Percentiles rank a stretch among this genome's conserved stretches.
phyloP scores from a whole-genome alignment of 805 yeast species.

The Saccharomycopsis lassenensis region DNA sequence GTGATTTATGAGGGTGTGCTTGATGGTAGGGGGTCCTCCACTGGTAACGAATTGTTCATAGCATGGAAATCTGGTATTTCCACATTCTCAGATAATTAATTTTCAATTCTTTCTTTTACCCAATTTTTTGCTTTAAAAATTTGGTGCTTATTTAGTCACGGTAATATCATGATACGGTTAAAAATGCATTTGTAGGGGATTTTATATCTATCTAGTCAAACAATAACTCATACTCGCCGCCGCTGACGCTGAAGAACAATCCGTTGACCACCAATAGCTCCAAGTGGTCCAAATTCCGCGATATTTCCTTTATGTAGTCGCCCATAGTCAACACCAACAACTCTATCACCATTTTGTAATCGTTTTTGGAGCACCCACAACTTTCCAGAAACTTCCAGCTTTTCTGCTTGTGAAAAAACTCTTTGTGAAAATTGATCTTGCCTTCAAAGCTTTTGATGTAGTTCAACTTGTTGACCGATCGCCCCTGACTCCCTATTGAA shows the following conservation, averaged over 20 bases:
- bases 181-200: no score
- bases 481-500: background rate
- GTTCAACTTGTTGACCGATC: constrained; percentile 1
- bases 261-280: constrained; percentile 12
- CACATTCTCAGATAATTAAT: no score
- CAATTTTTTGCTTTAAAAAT: no score
- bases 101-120: no score
- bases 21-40: no score
- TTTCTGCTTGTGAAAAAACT: constrained; percentile 11
- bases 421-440: constrained; percentile 7
- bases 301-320: constrained; percentile 7
- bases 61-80: no score
- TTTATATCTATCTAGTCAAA: background rate
- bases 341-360: constrained; percentile 8
- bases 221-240: background rate
- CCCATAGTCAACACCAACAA: constrained; percentile 4
- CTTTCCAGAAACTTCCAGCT: constrained; percentile 10
- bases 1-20: no score
- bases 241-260: constrained; percentile 6
- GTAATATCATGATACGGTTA: no score
- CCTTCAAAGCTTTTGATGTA: constrained; percentile 9
- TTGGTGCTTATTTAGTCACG: no score
- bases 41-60: no score
- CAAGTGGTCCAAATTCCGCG: constrained; percentile 3
- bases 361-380: constrained; percentile 5